Base-by-base conservation (phyloP, 2,329 filamentous ascomycete species). In the Fusarium chuoi region DNA sequence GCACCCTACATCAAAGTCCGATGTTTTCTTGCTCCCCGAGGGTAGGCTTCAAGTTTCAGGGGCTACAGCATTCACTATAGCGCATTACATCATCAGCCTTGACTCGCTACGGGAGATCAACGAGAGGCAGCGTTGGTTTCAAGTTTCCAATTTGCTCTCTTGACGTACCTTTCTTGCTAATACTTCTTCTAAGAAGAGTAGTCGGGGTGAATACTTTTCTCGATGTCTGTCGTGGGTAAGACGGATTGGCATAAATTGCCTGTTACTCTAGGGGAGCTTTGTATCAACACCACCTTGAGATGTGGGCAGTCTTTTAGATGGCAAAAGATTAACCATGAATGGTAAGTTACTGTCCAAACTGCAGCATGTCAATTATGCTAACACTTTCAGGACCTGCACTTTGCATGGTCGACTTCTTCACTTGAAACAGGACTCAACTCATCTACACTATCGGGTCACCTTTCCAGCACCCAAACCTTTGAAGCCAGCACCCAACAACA, bases 271-370 rank as follows among this genome's bases (percentile, higher is more conserved):
- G 89, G 91, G 8, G 96, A 99, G 81, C 89, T 99, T 8, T 98
- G 94, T 81, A 95, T 99, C 75, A 94, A 98, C 78, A 99, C 96
- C 0, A 98, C 95, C 0, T 86, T 99, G 39, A 92, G 96, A 71
- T 99, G 96, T 81, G 96, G 96, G 7, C 96, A 99, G 82, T 98
- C 96, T 1, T 99, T 99, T 78, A 92, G 96, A 85, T 99, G 96
- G 96, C 92, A 92, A 70, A 95, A 95, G 80, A 90, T 94, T 55
- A 89, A 91, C 48, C 91, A 95, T 81, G 92, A 96, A 86, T 99
- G 96, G 96, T 93, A 73, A 81, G 78, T 42, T 30, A 26, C 28
- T 58, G 12, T 12, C 49, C 28, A 28, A 38, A 51, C 30, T 22
- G 26, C 28, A 48, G 26, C 11, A 20, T 51, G 7, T 18, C 14